Base-by-base conservation (phyloP, 2,329 filamentous ascomycete genomes). In the Colletotrichum noveboracense region DNA sequence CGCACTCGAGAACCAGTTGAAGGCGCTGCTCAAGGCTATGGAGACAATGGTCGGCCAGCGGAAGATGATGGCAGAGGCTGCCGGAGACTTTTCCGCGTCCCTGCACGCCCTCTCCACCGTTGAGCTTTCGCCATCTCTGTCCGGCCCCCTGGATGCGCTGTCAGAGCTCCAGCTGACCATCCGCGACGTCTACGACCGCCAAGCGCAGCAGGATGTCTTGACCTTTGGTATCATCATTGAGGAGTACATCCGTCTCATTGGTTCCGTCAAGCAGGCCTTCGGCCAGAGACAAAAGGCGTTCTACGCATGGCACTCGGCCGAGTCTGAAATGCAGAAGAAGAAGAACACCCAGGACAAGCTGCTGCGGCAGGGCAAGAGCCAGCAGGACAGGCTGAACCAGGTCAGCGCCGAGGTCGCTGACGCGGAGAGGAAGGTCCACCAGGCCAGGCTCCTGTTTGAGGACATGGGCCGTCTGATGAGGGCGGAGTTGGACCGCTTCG, bases 191-290 rank as follows among this genome's bases (percentile, higher is more conserved):
- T 98, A 99, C 83, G 96, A 98, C 80, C 94, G 97, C 26, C 97
- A 99, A 85, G 97, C 97, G 13, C 96, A 98, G 86, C 97, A 99
- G 84, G 97, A 99, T 82, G 94, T 98, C 36, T 89, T 99, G 67
- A 99, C 97, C 0, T 93, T 99, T 78, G 97, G 97, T 48, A 98
- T 98, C 81, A 98, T 98, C 58, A 96, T 99, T 77, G 97, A 99
- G 78, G 97, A 99, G 86, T 99, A 99, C 85, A 97, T 99, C 79
- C 95, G 97, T 7, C 87, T 99, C 58, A 98, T 99, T 80, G 95
- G 96, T 36, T 97, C 95, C 71, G 95, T 98, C 76, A 99, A 99
- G 88, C 95, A 94, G 77, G 95, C 97, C 0, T 99, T 99, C 82
- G 87, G 90, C 43, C 96, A 98, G 84, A 93, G 97, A 72, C 97